Evolutionary conservation across 805 yeast genomes (phyloP), one percentile per base, ranked within the genome.

Genomic region (Schwanniomyces occidentalis): DNA sequence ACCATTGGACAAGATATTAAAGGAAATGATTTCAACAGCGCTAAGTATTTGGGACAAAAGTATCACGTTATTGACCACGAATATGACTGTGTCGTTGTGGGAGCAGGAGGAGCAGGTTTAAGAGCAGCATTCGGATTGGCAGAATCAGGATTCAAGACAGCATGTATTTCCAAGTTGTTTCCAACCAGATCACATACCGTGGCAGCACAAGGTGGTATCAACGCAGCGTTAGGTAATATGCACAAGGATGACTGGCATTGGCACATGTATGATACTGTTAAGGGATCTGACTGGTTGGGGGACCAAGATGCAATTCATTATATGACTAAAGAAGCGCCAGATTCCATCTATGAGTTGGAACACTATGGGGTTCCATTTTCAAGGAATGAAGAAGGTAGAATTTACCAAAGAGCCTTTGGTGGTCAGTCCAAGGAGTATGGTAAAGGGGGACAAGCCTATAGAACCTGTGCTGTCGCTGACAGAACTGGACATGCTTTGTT

Each of bases 261-360:
- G 97, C 99, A 91, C 68, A 90, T 91, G 97, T 91, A 93, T 69
- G 99, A 91, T 61, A 91, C 99, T 54, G 98, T 91, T 54, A 91
- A 91, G 72, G 99, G 99, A 46, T 89, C 97, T 6, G 99, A 91
- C 71, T 91, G 99, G 99, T 80, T 91, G 44, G 99, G 99, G 57
- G 99, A 91, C 69, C 99, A 91, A 72, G 98, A 91, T 61, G 96
- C 98, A 37, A 91, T 93, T 61, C 98, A 91, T 70, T 91, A 91
- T 71, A 91, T 91, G 99, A 91, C 99, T 40, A 82, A 89, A 63
- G 98, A 91, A 71, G 98, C 98, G 18, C 96, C 98, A 27, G 79
- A 82, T 50, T 85, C 96, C 28, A 91, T 91, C 55, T 88, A 89
- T 56, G 99, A 91, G 73, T 75, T 91, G 61, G 99, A 91, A 73